Percentiles rank a stretch among this genome's conserved stretches.
phyloP scores from a whole-genome alignment of 768 basidiomycete genomes.

The Dioszegia aurantiaca region DNA sequence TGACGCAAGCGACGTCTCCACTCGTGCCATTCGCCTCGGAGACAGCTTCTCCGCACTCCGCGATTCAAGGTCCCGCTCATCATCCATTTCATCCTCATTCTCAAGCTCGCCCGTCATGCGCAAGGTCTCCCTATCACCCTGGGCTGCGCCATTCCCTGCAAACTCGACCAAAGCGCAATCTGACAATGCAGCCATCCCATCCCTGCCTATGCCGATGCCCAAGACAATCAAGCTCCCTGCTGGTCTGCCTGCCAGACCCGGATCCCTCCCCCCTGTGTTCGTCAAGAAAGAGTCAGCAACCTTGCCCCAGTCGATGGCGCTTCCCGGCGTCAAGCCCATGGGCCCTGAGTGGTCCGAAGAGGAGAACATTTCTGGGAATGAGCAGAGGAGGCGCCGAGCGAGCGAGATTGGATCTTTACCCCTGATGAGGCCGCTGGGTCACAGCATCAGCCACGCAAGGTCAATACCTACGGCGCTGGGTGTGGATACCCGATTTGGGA shows the following conservation, averaged over 20 bases:
- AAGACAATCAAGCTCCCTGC: neutral
- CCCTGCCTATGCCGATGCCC: conserved; percentile 20
- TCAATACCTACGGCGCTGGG: neutral
- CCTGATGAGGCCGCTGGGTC: neutral
- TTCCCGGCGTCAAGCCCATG: conserved; percentile 34
- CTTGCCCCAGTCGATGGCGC: conserved; percentile 41
- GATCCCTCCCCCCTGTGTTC: conserved; percentile 35
- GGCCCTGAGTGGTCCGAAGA: conserved; percentile 37
- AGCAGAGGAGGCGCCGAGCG: conserved; percentile 25
- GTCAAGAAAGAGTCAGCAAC: conserved; percentile 37
- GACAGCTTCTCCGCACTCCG: conserved; percentile 1
- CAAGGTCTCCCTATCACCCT: conserved; percentile 25
- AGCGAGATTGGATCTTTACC: conserved; percentile 22
- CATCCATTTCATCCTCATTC: neutral
- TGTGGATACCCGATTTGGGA: neutral
- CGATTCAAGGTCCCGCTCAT: neutral
- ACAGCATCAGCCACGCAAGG: neutral
- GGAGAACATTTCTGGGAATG: conserved; percentile 30
- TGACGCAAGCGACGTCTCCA: neutral
- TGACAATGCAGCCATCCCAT: neutral
- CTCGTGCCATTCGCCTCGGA: conserved; percentile 4
- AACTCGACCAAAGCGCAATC: conserved; percentile 19
- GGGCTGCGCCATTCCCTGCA: conserved; percentile 36
- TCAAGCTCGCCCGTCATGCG: conserved; percentile 6
- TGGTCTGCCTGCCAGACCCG: conserved; percentile 21